phyloP scores from a whole-genome alignment of 2,329 filamentous ascomycete genomes.

The Nigrospora osmanthi region DNA sequence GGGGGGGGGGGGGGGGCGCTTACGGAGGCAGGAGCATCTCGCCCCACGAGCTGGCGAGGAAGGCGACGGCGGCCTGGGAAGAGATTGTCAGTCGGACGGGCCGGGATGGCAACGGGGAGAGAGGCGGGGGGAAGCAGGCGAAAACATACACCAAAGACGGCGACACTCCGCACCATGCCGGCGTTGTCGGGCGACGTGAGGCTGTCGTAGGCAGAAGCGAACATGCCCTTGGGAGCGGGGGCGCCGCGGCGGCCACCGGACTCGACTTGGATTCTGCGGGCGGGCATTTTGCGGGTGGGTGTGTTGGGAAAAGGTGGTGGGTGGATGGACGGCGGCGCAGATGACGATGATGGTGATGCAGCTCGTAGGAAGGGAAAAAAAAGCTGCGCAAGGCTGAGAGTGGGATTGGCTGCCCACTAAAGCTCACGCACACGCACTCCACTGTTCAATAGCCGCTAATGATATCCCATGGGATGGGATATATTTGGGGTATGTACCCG shows the following conservation, averaged over 20 bases:
- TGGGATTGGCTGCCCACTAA: too few relatives aligned
- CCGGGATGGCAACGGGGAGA: not conserved
- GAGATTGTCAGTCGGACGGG: too few relatives aligned
- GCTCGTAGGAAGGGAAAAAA: too few relatives aligned
- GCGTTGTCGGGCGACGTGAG: conserved; percentile 62
- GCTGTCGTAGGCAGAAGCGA: conserved; percentile 51
- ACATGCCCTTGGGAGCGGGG: conserved; percentile 40
- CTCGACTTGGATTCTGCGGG: conserved; percentile 51
- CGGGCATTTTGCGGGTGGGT: conserved; percentile 42
- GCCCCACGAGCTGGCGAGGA: conserved; percentile 60
- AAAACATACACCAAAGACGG: conserved; percentile 59
- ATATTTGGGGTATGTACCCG: too few relatives aligned
- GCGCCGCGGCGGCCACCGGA: conserved; percentile 31
- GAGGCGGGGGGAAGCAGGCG: not conserved
- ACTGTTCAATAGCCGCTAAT: too few relatives aligned
- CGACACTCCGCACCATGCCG: conserved; percentile 58
- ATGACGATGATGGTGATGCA: not conserved
- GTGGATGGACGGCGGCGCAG: not conserved
- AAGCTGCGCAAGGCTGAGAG: too few relatives aligned
- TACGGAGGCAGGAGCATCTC: conserved; percentile 61
- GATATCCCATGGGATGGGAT: too few relatives aligned
- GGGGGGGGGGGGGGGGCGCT: conserved; percentile 14
- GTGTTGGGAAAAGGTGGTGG: not conserved
- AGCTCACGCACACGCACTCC: too few relatives aligned
- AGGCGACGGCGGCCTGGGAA: conserved; percentile 53